phyloP scores from a whole-genome alignment of 352 stramenopile species.

The Phytophthora cryptogea region DNA sequence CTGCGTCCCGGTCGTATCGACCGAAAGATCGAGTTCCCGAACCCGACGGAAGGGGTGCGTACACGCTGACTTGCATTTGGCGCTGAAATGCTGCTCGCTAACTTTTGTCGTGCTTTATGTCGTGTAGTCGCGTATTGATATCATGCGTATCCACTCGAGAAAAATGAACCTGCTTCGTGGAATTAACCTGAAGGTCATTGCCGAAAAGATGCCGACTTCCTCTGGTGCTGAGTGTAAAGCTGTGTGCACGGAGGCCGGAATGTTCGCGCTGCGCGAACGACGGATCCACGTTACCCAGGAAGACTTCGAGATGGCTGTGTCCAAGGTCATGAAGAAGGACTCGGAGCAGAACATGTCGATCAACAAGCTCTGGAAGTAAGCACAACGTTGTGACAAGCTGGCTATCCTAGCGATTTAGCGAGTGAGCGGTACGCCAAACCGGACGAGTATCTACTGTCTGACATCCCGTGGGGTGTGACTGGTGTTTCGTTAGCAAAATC shows the following conservation, averaged over 20 bases:
- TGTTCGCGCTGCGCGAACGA: conserved; percentile 99
- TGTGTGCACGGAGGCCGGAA: conserved; percentile 99
- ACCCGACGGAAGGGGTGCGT: conserved; percentile 94
- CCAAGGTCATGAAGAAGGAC: conserved; percentile 99
- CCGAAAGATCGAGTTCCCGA: conserved; percentile 99
- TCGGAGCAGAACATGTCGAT: conserved; percentile 97
- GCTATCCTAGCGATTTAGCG: conserved; percentile 14
- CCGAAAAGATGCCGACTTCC: conserved; percentile 98
- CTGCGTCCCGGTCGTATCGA: conserved; percentile 98
- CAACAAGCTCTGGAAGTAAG: conserved; percentile 99
- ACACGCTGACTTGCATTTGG: background rate
- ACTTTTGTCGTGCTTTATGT: conserved; percentile 9
- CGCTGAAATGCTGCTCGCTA: conserved; percentile 10
- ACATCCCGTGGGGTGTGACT: background rate
- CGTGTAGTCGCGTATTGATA: conserved; percentile 91
- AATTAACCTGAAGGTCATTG: conserved; percentile 98
- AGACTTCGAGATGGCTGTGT: conserved; percentile 99
- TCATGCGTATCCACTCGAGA: conserved; percentile 98
- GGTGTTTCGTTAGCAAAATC: conserved; percentile 27
- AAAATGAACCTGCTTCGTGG: conserved; percentile 99
- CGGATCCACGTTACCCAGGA: conserved; percentile 99
- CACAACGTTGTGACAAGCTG: conserved; percentile 1
- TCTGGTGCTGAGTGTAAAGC: conserved; percentile 99
- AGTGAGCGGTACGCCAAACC: conserved; percentile 12
- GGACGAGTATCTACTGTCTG: background rate